Evolutionary conservation across 805 yeast genomes (phyloP).

Genomic region (Teunomyces atbi): DNA sequence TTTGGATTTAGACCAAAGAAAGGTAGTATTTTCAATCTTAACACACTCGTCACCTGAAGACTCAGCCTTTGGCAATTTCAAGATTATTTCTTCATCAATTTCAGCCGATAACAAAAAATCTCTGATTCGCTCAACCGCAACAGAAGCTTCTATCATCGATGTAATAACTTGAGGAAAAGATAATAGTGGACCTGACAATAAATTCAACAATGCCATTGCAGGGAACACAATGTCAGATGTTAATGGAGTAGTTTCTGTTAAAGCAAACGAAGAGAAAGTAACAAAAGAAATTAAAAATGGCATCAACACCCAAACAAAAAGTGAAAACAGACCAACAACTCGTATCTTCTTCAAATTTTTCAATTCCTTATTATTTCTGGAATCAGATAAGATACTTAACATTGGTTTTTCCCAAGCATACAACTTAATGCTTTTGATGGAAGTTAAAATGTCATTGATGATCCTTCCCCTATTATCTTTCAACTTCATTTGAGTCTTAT

Average conservation of each 20-base stretch:
- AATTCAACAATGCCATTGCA: constrained; percentile 24
- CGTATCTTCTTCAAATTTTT: constrained; percentile 15
- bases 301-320: constrained; percentile 23
- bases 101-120: constrained; percentile 39
- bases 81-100: constrained; percentile 12
- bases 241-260: constrained; percentile 15
- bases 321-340: constrained; percentile 10
- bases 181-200: constrained; percentile 57
- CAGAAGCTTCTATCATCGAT: constrained; percentile 55
- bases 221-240: constrained; percentile 28
- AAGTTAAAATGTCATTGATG: constrained; percentile 21
- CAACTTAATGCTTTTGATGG: constrained; percentile 25
- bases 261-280: constrained; percentile 19
- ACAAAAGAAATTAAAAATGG: constrained; percentile 24
- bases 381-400: constrained; percentile 16
- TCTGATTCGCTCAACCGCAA: constrained; percentile 54
- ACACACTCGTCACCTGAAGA: constrained; percentile 17
- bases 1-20: constrained; percentile 20
- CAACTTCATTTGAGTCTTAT: constrained; percentile 19
- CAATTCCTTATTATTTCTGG: constrained; percentile 21
- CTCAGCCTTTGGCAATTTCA: constrained; percentile 1
- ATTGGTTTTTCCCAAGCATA: constrained; percentile 28
- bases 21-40: constrained; percentile 15
- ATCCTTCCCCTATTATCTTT: constrained; percentile 22
- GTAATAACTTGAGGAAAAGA: constrained; percentile 59